A percentile compares a stretch with the other conserved stretches of the same genome.
phyloP scores from a whole-genome alignment of 148 eudicot genomes.

The Fallopia convolvulus region DNA sequence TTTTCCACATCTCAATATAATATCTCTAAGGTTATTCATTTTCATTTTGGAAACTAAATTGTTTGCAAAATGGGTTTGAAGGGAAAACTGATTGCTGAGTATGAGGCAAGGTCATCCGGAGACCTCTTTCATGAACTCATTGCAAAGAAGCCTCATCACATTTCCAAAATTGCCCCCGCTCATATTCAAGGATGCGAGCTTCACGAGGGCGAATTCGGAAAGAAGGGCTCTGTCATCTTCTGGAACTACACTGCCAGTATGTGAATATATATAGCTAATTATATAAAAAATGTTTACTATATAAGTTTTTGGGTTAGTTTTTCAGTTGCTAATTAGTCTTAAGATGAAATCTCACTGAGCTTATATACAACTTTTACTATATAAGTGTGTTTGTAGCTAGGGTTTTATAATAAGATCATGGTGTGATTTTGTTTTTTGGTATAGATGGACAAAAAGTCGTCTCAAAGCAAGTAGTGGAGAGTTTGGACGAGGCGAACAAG shows the following conservation, averaged over 20 bases:
- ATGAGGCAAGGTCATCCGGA: background rate
- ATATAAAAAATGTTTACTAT: too few relatives aligned
- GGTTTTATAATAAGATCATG: too few relatives aligned
- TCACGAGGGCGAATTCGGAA: background rate
- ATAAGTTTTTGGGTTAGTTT: too few relatives aligned
- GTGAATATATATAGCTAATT: background rate
- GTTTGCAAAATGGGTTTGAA: background rate
- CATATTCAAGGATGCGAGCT: background rate
- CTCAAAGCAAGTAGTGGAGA: background rate
- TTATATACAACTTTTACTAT: too few relatives aligned
- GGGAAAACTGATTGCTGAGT: background rate
- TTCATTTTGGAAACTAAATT: too few relatives aligned
- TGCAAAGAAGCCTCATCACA: background rate
- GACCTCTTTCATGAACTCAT: background rate
- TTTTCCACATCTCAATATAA: too few relatives aligned
- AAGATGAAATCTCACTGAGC: too few relatives aligned
- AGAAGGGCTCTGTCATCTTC: background rate
- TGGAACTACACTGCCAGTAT: background rate
- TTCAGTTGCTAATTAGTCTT: too few relatives aligned
- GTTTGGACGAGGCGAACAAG: background rate
- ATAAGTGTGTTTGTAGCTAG: too few relatives aligned
- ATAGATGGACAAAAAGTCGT: background rate
- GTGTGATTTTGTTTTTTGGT: background rate
- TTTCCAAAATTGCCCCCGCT: background rate
- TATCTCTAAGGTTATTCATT: too few relatives aligned